A percentile compares a stretch with the other conserved stretches of the same genome.
These are phyloP conservation scores for Helianthus annuus DNA, from an alignment of 129 eudicot genomes.

Conservation along the genomic window DNA sequence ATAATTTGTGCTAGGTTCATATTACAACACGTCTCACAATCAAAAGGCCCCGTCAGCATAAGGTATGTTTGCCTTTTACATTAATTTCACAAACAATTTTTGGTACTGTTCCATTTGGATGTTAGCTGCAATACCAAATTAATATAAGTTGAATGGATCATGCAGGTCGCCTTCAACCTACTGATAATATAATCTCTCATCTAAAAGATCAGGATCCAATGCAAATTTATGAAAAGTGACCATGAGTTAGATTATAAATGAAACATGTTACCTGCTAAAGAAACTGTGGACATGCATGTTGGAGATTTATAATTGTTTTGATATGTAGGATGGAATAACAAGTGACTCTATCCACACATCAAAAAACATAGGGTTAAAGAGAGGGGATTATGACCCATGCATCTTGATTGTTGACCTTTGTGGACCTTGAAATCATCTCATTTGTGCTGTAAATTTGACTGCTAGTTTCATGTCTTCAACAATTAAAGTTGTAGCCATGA, in stretches of 20 bases:
- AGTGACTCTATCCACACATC: slow-evolving; percentile 15
- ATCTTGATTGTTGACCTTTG: slow-evolving; percentile 19
- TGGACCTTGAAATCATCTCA: slow-evolving; percentile 13
- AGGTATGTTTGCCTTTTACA: slow-evolving; percentile 32
- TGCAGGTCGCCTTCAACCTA: neutral
- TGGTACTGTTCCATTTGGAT: slow-evolving; percentile 18
- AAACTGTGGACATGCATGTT: slow-evolving; percentile 27
- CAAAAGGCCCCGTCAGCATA: slow-evolving; percentile 25
- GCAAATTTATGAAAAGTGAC: neutral
- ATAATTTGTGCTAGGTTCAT: slow-evolving; percentile 24
- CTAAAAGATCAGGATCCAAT: slow-evolving; percentile 27
- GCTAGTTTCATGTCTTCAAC: slow-evolving; percentile 37
- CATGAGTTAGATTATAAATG: neutral
- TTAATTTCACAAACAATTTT: slow-evolving; percentile 8
- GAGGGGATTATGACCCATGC: slow-evolving; percentile 6
- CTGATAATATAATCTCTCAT: neutral
- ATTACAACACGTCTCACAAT: slow-evolving; percentile 21
- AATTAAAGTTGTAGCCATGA: slow-evolving; percentile 23
- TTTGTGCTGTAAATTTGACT: slow-evolving; percentile 35
- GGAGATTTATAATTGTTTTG: slow-evolving; percentile 36
- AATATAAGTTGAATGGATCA: slow-evolving; percentile 13
- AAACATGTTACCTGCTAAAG: slow-evolving; percentile 30
- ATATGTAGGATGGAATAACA: slow-evolving; percentile 30
- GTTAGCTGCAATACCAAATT: slow-evolving; percentile 19
- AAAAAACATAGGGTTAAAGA: slow-evolving; percentile 25